phyloP scores from a whole-genome alignment of 345 rosid genomes.

The Eucalyptus erythrocorys region DNA sequence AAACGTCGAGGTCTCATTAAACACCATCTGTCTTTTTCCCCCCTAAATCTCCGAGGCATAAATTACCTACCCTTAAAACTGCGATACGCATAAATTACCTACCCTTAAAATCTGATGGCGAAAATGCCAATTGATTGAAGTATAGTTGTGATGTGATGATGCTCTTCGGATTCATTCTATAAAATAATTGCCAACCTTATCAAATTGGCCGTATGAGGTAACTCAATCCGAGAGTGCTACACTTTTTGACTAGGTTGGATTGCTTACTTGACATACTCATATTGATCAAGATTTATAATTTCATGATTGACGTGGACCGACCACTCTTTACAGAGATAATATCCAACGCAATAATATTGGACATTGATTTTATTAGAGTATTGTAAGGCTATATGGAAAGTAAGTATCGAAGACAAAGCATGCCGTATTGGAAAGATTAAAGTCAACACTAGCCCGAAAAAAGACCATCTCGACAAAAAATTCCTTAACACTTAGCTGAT shows the following conservation, averaged over 20 bases:
- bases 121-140: neutral
- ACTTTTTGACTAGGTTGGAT: neutral
- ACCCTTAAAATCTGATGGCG: neutral
- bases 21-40: neutral
- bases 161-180: neutral
- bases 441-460: neutral
- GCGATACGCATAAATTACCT: neutral
- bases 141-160: neutral
- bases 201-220: neutral
- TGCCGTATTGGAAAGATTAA: neutral
- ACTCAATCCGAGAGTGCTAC: neutral
- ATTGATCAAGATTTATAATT: neutral
- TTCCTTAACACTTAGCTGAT: neutral
- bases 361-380: neutral
- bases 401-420: neutral
- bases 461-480: neutral
- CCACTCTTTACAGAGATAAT: neutral
- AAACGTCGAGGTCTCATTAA: neutral
- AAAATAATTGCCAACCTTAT: neutral
- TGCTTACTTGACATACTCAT: neutral
- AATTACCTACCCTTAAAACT: neutral
- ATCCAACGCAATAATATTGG: neutral
- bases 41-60: neutral
- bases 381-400: neutral
- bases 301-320: neutral